Conservation (phyloP, 2,329 filamentous ascomycete species). For the Cadophora gregata region DNA sequence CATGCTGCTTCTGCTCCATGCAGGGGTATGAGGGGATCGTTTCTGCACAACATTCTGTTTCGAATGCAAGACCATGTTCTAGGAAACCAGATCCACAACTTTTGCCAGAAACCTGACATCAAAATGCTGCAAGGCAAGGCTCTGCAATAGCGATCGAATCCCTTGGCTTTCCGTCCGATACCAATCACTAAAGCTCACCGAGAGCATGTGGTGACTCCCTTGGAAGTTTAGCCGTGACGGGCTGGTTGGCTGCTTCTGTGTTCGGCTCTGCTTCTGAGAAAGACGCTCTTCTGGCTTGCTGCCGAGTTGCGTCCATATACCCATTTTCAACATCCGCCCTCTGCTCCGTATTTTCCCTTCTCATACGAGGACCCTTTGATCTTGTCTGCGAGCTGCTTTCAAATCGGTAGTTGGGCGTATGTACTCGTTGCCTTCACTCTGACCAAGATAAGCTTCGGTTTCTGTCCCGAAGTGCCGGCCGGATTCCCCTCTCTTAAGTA, state of each 20-base stretch:
- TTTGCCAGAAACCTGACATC: not conserved
- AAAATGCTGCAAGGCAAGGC: not conserved
- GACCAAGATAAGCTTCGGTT: not conserved
- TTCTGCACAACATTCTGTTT: conserved; percentile 16
- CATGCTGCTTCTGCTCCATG: conserved; percentile 1
- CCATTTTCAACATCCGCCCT: not conserved
- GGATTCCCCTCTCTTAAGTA: not conserved
- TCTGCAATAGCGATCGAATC: not conserved
- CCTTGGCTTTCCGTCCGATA: not conserved
- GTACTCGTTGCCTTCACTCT: not conserved
- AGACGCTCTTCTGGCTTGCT: not conserved
- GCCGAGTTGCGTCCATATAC: not conserved
- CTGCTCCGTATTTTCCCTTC: not conserved
- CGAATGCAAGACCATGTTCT: not conserved
- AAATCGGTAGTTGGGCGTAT: not conserved
- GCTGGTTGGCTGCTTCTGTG: not conserved
- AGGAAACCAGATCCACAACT: not conserved
- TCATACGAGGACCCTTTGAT: not conserved
- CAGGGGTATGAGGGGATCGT: not conserved
- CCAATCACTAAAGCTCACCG: not conserved
- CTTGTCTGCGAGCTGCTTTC: not conserved
- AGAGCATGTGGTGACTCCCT: not conserved
- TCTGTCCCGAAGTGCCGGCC: not conserved
- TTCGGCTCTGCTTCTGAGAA: not conserved
- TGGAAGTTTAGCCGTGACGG: not conserved